Evolutionary conservation across 2,329 filamentous ascomycete genomes (phyloP).

Genomic region (Biscogniauxia sp.): DNA sequence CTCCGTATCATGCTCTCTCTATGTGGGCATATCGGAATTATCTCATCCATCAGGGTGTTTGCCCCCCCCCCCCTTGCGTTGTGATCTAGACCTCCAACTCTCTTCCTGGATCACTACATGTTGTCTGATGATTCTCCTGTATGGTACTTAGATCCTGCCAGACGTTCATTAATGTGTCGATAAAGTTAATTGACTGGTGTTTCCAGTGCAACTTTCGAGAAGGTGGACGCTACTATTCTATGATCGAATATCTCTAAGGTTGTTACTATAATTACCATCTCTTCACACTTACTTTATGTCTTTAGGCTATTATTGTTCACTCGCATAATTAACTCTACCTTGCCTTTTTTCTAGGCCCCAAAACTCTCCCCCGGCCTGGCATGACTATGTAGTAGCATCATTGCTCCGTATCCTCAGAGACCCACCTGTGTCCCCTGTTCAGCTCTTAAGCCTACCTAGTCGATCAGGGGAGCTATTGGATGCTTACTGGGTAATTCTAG

Average conservation of each 20-base stretch:
- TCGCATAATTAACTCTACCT: too few species aligned
- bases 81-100: not conserved
- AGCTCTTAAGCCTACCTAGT: not conserved
- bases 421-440: not conserved
- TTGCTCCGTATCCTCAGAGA: not conserved
- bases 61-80: not conserved
- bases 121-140: not conserved
- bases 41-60: not conserved
- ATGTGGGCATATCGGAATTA: not conserved
- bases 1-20: not conserved
- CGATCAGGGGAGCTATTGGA: not conserved
- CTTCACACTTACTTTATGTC: too few species aligned
- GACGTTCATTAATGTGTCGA: not conserved
- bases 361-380: too few species aligned
- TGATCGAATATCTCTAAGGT: too few species aligned
- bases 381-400: too few species aligned
- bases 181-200: not conserved
- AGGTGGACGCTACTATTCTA: not conserved
- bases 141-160: not conserved
- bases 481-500: not conserved
- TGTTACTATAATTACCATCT: too few species aligned
- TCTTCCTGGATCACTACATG: not conserved
- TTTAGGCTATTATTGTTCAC: too few species aligned
- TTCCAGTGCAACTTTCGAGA: not conserved
- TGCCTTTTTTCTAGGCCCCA: too few species aligned